A percentile compares a stretch with the other conserved stretches of the same genome.
These are phyloP conservation scores for Corchorus olitorius DNA, from an alignment of 345 rosid species.

Conservation along the genomic window DNA sequence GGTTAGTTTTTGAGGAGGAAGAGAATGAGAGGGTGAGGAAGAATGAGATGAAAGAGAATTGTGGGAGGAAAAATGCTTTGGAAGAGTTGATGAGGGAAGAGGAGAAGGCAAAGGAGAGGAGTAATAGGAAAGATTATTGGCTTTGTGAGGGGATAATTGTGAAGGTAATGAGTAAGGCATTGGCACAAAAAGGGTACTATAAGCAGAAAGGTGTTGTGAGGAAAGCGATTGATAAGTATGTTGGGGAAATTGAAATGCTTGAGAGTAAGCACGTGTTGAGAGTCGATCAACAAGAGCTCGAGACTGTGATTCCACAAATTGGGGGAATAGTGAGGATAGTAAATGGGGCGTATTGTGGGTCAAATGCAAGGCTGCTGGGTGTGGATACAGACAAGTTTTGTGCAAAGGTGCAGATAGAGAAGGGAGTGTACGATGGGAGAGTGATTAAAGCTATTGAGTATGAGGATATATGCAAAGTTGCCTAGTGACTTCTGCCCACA, in stretches of 20 bases:
- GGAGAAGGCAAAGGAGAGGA: constrained; percentile 78
- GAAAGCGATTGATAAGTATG: constrained; percentile 82
- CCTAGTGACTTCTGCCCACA: constrained; percentile 33
- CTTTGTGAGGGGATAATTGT: constrained; percentile 77
- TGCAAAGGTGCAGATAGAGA: constrained; percentile 86
- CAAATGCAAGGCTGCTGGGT: constrained; percentile 72
- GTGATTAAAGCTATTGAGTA: constrained; percentile 79
- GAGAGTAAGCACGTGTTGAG: constrained; percentile 76
- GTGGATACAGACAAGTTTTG: constrained; percentile 84
- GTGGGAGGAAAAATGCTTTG: constrained; percentile 53
- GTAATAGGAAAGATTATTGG: constrained; percentile 91
- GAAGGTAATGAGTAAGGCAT: constrained; percentile 84
- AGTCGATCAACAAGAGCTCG: constrained; percentile 96
- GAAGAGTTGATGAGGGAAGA: constrained; percentile 95
- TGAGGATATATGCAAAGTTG: constrained; percentile 86
- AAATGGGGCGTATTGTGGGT: constrained; percentile 89
- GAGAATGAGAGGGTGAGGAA: constrained; percentile 44
- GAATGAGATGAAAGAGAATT: constrained; percentile 36
- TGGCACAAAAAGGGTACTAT: constrained; percentile 83
- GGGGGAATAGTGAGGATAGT: constrained; percentile 79
- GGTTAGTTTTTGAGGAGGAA: constrained; percentile 60
- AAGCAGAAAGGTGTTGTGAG: constrained; percentile 86
- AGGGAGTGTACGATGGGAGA: constrained; percentile 92
- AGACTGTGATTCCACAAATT: constrained; percentile 89
- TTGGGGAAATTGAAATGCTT: constrained; percentile 85